Evolutionary conservation across 2,329 filamentous ascomycete genomes (phyloP).

Genomic region (Paraconiothyrium brasiliense): DNA sequence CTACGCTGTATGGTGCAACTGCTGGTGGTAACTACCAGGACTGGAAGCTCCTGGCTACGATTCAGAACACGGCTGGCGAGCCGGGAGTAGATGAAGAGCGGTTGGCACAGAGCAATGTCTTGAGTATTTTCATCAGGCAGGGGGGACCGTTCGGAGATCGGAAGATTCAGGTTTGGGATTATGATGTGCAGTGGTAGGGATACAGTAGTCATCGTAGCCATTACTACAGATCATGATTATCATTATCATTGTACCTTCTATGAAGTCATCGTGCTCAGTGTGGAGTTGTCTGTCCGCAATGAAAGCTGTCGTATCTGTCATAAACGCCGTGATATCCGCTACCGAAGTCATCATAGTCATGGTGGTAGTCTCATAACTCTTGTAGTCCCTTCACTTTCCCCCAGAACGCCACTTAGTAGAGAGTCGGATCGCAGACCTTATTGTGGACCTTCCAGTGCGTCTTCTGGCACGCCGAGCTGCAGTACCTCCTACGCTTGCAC

Average conservation of each 20-base stretch:
- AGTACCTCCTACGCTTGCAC: conserved; percentile 42
- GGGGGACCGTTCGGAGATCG: conserved; percentile 44
- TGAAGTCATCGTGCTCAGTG: not conserved
- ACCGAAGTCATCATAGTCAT: no score
- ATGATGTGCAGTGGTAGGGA: conserved; percentile 29
- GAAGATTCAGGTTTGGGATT: conserved; percentile 49
- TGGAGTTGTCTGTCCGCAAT: no score
- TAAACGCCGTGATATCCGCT: no score
- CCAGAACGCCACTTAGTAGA: not conserved
- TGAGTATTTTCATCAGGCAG: conserved; percentile 48
- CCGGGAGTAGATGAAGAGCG: conserved; percentile 44
- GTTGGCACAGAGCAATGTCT: conserved; percentile 31
- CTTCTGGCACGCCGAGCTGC: conserved; percentile 41
- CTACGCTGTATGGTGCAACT: conserved; percentile 42
- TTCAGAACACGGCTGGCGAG: conserved; percentile 43
- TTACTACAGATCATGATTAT: no score
- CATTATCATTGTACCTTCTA: not conserved
- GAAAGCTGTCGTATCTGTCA: no score
- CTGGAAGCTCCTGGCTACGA: conserved; percentile 44
- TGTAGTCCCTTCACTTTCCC: no score
- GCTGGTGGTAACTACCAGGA: conserved; percentile 36
- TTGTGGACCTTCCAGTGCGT: conserved; percentile 46
- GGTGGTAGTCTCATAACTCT: no score
- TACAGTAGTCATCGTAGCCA: no score
- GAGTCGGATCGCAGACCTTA: conserved; percentile 32